Evolutionary conservation across 768 basidiomycete genomes (phyloP), one percentile per base, ranked within the genome.

Genomic region (Suillus cothurnatus): DNA sequence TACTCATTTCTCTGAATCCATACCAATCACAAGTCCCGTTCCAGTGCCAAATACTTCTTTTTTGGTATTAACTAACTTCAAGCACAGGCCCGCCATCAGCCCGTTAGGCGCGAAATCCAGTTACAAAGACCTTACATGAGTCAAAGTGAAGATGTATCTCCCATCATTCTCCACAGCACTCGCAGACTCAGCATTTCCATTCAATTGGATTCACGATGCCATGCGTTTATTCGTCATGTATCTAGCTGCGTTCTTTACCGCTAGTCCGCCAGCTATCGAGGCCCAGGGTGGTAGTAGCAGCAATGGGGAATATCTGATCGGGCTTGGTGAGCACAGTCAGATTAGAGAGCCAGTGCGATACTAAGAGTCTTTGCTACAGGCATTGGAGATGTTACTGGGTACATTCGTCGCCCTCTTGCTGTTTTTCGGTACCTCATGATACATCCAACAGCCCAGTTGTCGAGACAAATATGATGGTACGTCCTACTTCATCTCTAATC

Each of bases 401-500:
- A 77, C 62, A 72, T 72, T 36, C 43, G 55, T 21, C 21, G 32
- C 61, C 32, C 26, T 9, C 53, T 15, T 34, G 58, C 21, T 34
- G 45, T 41, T 23, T 23, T 49, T 64, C 36, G 41, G 11, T 5
- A 6, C 17, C 26, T 6, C 23, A 28, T 56, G 47, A 64, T 61
- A 57, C 66, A 68, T 50, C 66, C 31, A 66, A 64, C 50, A 89
- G 88, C 26, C 89, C 91, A 4, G 86, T 92, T 21, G 90, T 92
- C 7, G 90, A 93, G 79, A 93, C 91, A 21, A 92, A 91, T 67
- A 90, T 92, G 88, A 91, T 92, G 90, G 89, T 86, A 73, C 56
- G 76, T 67, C 38, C 32, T 36, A 39, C 31, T 55, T 60, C 41
- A 52, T 55, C 36, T 45, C 52, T n/a, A 39, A 39, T 52, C 23